A percentile compares a stretch with the other conserved stretches of the same genome.
Conservation (phyloP, 164 flowering plant genomes). For the Berberis vulgaris region DNA sequence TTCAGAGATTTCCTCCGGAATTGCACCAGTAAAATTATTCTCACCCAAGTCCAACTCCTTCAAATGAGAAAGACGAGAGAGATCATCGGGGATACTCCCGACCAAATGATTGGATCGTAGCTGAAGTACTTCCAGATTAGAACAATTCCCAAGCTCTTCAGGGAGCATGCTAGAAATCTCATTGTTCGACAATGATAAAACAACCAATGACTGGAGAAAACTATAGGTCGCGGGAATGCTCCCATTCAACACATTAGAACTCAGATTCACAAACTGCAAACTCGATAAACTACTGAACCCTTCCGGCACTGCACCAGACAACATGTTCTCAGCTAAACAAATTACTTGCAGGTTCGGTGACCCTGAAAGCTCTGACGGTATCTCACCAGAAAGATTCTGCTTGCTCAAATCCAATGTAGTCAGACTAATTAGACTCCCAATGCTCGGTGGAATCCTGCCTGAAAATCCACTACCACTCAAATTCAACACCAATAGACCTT, state of each 20-base stretch:
- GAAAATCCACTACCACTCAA: constrained; percentile 50
- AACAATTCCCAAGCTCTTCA: constrained; percentile 48
- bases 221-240: constrained; percentile 49
- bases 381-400: constrained; percentile 48
- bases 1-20: constrained; percentile 33
- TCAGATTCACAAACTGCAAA: constrained; percentile 39
- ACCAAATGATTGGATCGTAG: constrained; percentile 34
- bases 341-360: constrained; percentile 53
- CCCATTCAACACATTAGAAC: constrained; percentile 47
- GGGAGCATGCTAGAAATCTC: constrained; percentile 37
- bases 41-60: constrained; percentile 40
- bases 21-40: constrained; percentile 37
- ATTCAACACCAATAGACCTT: constrained; percentile 35
- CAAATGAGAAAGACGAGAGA: constrained; percentile 41
- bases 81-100: constrained; percentile 34
- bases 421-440: constrained; percentile 43
- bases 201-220: constrained; percentile 33
- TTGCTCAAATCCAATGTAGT: constrained; percentile 52
- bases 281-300: constrained; percentile 62
- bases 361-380: constrained; percentile 60
- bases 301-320: constrained; percentile 55
- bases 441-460: constrained; percentile 43
- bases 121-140: constrained; percentile 40
- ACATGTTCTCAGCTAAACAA: constrained; percentile 41
- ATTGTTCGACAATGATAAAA: constrained; percentile 46